Evolutionary conservation across 1,284 basidiomycete genomes (phyloP).

Genomic region (Cryptococcus jaspeensis): DNA sequence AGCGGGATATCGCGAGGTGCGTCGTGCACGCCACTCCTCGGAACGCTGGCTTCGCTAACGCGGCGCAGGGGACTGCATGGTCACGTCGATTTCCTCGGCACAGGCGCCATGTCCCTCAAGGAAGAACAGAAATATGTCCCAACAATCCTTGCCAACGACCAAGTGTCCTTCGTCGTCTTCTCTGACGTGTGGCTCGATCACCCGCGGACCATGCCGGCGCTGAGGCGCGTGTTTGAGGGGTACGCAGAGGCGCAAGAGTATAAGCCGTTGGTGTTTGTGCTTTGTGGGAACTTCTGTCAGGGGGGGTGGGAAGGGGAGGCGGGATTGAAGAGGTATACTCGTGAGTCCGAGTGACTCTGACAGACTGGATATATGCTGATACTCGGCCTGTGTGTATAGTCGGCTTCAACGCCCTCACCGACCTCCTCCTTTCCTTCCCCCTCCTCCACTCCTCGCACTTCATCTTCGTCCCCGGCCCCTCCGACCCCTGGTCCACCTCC

Average conservation of each 20-base stretch:
- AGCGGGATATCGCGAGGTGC: constrained; percentile 74
- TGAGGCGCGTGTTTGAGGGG: constrained; percentile 83
- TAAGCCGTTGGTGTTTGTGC: constrained; percentile 79
- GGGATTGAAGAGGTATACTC: constrained; percentile 79
- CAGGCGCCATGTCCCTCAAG: constrained; percentile 83
- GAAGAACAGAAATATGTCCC: constrained; percentile 65
- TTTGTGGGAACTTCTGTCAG: constrained; percentile 94
- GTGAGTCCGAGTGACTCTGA: constrained; percentile 52
- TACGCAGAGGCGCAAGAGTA: constrained; percentile 80
- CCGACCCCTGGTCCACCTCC: constrained; percentile 76
- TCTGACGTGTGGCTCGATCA: constrained; percentile 82
- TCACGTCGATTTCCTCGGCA: constrained; percentile 91
- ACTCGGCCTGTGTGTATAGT: constrained; percentile 55
- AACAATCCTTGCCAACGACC: constrained; percentile 50
- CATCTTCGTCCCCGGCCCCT: constrained; percentile 88
- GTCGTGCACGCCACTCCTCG: constrained; percentile 17
- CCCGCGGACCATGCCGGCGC: constrained; percentile 72
- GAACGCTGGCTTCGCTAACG: not conserved
- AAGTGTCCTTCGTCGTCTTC: constrained; percentile 88
- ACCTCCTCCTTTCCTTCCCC: constrained; percentile 78
- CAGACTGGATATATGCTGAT: not conserved
- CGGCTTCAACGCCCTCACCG: constrained; percentile 79
- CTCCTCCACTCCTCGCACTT: constrained; percentile 81
- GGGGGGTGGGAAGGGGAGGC: constrained; percentile 74
- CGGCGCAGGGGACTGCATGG: constrained; percentile 75